Percentiles rank a stretch among this genome's conserved stretches.
These are phyloP conservation scores for Picochlorum sp. DNA, from an alignment of 139 green algal species.

Conservation along the genomic window DNA sequence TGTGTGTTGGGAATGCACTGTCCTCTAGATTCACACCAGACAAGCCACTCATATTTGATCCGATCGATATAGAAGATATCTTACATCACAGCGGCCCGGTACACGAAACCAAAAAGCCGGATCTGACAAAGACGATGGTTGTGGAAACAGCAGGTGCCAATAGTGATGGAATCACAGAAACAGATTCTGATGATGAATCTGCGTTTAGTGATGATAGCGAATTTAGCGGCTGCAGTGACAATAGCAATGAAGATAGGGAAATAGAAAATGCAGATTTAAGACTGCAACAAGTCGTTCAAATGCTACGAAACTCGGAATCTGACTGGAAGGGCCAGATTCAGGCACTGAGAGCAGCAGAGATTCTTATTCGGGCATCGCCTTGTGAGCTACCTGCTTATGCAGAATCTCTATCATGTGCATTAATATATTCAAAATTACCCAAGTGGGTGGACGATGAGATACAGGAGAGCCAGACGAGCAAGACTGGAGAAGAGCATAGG, in stretches of 20 bases:
- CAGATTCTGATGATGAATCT: constrained; percentile 26
- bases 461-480: neutral
- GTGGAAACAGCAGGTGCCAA: neutral
- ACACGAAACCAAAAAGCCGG: neutral
- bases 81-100: neutral
- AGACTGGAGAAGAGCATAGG: constrained; percentile 5
- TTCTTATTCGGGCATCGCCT: constrained; percentile 47
- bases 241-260: neutral
- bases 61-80: neutral
- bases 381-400: constrained; percentile 54
- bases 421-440: constrained; percentile 53
- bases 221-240: constrained; percentile 24
- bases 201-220: constrained; percentile 21
- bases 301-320: constrained; percentile 41
- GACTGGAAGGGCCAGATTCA: constrained; percentile 39
- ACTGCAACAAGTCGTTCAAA: constrained; percentile 27
- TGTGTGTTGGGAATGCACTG: constrained; percentile 42
- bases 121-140: neutral
- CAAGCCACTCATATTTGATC: constrained; percentile 40
- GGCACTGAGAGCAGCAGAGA: constrained; percentile 35
- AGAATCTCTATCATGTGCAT: constrained; percentile 45
- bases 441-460: constrained; percentile 38
- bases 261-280: constrained; percentile 4
- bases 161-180: constrained; percentile 10
- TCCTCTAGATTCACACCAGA: constrained; percentile 28